phyloP scores from a whole-genome alignment of 257 asterid species.

The Eucommia ulmoides region DNA sequence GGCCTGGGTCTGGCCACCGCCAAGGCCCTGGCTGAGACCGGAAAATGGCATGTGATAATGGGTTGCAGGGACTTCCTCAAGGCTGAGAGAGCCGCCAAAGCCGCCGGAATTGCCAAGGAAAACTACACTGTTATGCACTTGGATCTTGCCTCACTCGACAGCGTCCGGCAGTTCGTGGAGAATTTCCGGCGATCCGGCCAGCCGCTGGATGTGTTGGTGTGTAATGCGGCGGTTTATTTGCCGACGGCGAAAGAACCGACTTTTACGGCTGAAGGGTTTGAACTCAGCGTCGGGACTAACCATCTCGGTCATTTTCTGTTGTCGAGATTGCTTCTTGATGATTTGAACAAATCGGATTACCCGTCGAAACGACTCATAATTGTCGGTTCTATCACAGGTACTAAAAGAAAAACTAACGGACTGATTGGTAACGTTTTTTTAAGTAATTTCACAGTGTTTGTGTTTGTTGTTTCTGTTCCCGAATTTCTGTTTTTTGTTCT shows the following conservation, averaged over 20 bases:
- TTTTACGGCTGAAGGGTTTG: conserved; percentile 70
- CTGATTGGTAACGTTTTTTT: no score
- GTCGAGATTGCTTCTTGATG: conserved; percentile 52
- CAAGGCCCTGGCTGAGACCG: conserved; percentile 61
- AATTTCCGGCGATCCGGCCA: conserved; percentile 37
- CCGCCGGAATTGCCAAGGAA: conserved; percentile 55
- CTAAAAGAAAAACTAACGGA: no score
- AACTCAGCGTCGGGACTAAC: conserved; percentile 75
- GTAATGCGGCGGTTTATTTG: conserved; percentile 74
- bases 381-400: conserved; percentile 92
- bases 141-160: conserved; percentile 77
- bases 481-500: no score
- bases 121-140: conserved; percentile 70
- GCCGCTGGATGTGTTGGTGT: conserved; percentile 69
- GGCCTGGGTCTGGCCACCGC: conserved; percentile 87
- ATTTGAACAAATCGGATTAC: conserved; percentile 49
- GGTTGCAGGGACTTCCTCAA: conserved; percentile 84
- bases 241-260: conserved; percentile 87
- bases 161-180: conserved; percentile 75
- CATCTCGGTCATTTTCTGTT: conserved; percentile 80
- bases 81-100: conserved; percentile 70
- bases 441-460: no score
- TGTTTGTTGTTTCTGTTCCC: no score
- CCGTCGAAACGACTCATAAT: conserved; percentile 55
- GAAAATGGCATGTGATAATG: conserved; percentile 84